phyloP scores from a whole-genome alignment of 78 protist genomes.

The Thecamonas trahens region DNA sequence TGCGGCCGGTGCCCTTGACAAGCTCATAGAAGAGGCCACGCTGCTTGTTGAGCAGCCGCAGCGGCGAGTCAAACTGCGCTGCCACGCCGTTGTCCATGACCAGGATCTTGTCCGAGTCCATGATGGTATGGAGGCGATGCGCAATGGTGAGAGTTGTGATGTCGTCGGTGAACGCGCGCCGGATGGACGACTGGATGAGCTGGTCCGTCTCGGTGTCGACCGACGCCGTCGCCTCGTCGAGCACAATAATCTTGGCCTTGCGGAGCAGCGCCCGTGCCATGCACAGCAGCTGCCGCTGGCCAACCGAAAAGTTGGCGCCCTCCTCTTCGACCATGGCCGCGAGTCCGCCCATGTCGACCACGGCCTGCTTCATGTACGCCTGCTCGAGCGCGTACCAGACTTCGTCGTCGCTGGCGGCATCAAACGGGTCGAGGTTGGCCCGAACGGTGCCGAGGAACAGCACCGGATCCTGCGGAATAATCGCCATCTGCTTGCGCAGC shows the following conservation, averaged over 20 bases:
- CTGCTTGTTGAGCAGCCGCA: not conserved
- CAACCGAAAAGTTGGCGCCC: conserved; percentile 29
- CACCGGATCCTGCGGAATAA: conserved; percentile 87
- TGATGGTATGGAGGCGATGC: conserved; percentile 80
- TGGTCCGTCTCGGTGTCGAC: conserved; percentile 77
- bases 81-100: conserved; percentile 34
- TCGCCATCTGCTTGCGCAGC: conserved; percentile 56
- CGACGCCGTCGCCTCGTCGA: conserved; percentile 91
- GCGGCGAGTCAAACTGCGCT: conserved; percentile 38
- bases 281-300: conserved; percentile 78
- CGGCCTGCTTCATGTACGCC: conserved; percentile 3
- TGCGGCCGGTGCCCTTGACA: not conserved
- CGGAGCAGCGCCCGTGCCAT: conserved; percentile 87
- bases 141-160: conserved; percentile 86
- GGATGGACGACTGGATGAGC: conserved; percentile 50
- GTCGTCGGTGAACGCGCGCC: conserved; percentile 33
- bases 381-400: conserved; percentile 46
- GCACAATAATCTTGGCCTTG: conserved; percentile 43
- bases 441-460: conserved; percentile 70
- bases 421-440: conserved; percentile 57
- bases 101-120: conserved; percentile 64
- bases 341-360: conserved; percentile 3
- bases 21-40: not conserved
- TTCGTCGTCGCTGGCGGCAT: conserved; percentile 9
- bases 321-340: not conserved